Base-by-base conservation (phyloP, 768 basidiomycete genomes). In the Cytidiella melzeri region DNA sequence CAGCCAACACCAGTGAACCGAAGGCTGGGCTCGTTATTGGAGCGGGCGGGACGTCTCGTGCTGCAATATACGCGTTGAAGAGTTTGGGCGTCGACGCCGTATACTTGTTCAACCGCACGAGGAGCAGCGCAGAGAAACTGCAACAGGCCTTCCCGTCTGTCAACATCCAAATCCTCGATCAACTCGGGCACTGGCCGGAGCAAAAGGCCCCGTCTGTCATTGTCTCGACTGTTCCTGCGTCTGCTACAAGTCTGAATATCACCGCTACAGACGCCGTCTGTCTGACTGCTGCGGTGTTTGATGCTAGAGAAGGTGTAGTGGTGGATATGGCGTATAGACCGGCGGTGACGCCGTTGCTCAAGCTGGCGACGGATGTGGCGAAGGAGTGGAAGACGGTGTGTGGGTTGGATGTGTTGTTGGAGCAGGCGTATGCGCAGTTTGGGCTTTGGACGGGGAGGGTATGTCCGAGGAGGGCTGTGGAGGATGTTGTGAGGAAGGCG, bases 311-410 rank as follows among this genome's bases (percentile, higher is more conserved):
- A 1, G 82, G 82, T 2, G 77, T 87, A 2, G 84, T 93, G 10
- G 75, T 98, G 10, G 96, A 99, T 58, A 88, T 96, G 86, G 92
- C 94, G 18, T 98, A 97, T 65, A 84, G 84, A 57, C 96, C 94
- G 0, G 79, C 84, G 3, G 76, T 81, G 57, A 98, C 95, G 12
- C 84, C 93, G 0, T 65, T 99, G 47, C 67, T 97, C 21, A 62
- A 64, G 45, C 66, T 95, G 12, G 93, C 91, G 3, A 72, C 75
- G 56, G 59, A 63, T 34, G 67, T 62, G 20, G 71, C 54, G 18
- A 50, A 64, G 24, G 71, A 75, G 27, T 95, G 93, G 93, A 70
- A 65, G 9, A 67, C 71, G 3, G 85, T 92, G n/a, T 75, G 74
- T 43, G 93, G 94, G 0, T 68, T 95, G 9, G 87, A 92, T 57